phyloP scores from a whole-genome alignment of 2,329 filamentous ascomycete species.

The Blastomyces emzantsi region DNA sequence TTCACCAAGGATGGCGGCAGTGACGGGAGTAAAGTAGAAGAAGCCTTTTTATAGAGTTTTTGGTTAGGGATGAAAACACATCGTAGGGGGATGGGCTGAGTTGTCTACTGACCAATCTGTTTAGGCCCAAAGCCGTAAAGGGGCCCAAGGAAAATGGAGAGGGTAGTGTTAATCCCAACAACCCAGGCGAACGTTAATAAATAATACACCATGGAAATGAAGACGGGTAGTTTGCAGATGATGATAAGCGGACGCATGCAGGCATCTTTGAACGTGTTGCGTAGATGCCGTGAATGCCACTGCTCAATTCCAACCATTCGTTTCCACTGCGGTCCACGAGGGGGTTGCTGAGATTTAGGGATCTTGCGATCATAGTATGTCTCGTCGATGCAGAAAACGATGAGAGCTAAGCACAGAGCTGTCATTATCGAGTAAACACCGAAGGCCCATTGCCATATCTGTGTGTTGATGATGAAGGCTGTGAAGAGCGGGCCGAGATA shows the following conservation, averaged over 20 bases:
- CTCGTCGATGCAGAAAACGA: constrained; percentile 31
- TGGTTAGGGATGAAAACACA: background rate
- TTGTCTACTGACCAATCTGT: constrained; percentile 38
- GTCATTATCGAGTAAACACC: constrained; percentile 29
- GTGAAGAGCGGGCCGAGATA: constrained; percentile 28
- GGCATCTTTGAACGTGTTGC: constrained; percentile 29
- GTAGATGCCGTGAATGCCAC: constrained; percentile 20
- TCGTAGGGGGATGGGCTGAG: background rate
- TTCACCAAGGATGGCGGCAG: constrained; percentile 48
- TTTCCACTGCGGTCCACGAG: constrained; percentile 23
- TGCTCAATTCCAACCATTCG: constrained; percentile 32
- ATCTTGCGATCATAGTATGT: constrained; percentile 33
- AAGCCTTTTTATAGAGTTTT: constrained; percentile 25
- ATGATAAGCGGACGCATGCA: constrained; percentile 30
- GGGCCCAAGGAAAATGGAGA: constrained; percentile 44
- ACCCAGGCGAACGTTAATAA: constrained; percentile 36
- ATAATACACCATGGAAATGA: constrained; percentile 32
- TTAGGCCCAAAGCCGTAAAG: constrained; percentile 44
- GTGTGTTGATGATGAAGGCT: constrained; percentile 31
- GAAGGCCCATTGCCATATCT: constrained; percentile 31
- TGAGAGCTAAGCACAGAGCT: constrained; percentile 26
- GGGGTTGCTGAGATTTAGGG: constrained; percentile 24
- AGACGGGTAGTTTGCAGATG: constrained; percentile 32
- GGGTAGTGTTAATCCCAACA: constrained; percentile 48
- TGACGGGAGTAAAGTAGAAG: constrained; percentile 52